These are phyloP conservation scores for Candolleomyces eurysporus DNA, from an alignment of 768 basidiomycete species.

Conservation along the genomic window DNA sequence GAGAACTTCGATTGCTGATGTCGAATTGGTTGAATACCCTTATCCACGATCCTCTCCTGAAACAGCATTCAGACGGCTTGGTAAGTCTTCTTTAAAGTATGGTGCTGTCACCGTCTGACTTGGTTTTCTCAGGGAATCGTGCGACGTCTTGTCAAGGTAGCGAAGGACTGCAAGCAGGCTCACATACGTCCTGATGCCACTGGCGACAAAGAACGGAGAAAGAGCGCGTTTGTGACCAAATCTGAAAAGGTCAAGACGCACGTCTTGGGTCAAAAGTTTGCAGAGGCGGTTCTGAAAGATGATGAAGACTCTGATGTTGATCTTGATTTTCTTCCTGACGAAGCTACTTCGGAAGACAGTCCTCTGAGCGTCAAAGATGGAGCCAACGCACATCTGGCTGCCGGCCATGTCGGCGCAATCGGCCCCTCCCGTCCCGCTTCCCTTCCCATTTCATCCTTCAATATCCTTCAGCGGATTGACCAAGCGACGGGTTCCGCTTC, in stretches of 20 bases:
- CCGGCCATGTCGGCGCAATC: slow-evolving; percentile 34
- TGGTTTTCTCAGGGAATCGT: slow-evolving; percentile 61
- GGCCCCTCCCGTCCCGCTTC: slow-evolving; percentile 38
- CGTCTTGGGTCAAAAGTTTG: slow-evolving; percentile 62
- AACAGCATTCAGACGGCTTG: slow-evolving; percentile 64
- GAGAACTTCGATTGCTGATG: slow-evolving; percentile 68
- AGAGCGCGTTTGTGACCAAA: slow-evolving; percentile 25
- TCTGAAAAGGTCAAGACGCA: slow-evolving; percentile 37
- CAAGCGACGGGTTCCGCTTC: slow-evolving; percentile 31
- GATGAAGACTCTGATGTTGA: slow-evolving; percentile 73
- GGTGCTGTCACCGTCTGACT: slow-evolving; percentile 10
- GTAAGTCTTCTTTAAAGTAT: slow-evolving; percentile 41
- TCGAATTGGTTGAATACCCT: slow-evolving; percentile 83
- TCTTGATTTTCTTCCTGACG: slow-evolving; percentile 68
- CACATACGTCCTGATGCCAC: slow-evolving; percentile 36
- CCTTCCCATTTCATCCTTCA: slow-evolving; percentile 54
- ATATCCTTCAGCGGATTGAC: slow-evolving; percentile 63
- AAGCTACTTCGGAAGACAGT: slow-evolving; percentile 31
- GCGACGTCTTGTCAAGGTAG: slow-evolving; percentile 77
- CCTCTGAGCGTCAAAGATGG: slow-evolving; percentile 37
- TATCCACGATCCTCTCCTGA: slow-evolving; percentile 66
- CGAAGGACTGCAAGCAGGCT: slow-evolving; percentile 74
- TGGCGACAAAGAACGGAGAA: slow-evolving; percentile 31
- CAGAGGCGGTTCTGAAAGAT: slow-evolving; percentile 46
- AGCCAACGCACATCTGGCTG: slow-evolving; percentile 47